These are phyloP conservation scores for Scenedesmus sp. DNA, from an alignment of 163 green algal genomes.

Conservation along the genomic window DNA sequence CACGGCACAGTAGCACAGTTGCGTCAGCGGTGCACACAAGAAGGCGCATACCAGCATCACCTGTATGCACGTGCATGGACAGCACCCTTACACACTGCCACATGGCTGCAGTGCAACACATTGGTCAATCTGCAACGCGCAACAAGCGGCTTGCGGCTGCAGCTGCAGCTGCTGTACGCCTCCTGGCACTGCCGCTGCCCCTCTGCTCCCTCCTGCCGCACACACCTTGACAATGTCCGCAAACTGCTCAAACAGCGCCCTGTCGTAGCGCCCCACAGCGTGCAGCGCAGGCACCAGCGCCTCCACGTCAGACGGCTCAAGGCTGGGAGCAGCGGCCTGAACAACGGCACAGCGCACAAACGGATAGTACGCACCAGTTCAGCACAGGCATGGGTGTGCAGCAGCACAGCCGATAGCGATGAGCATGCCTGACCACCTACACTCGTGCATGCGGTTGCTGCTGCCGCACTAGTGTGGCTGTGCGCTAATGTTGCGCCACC, in stretches of 20 bases:
- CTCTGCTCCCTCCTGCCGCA: background rate
- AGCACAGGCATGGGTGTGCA: background rate
- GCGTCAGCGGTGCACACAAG: background rate
- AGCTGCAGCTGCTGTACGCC: background rate
- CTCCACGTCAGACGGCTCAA: constrained; percentile 39
- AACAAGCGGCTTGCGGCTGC: background rate
- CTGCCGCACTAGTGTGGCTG: background rate
- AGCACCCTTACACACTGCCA: no score
- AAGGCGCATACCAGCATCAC: no score
- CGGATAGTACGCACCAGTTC: background rate
- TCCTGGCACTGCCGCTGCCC: background rate
- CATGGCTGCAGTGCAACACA: no score
- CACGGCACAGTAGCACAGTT: no score
- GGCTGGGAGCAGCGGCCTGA: background rate
- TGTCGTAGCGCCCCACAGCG: constrained; percentile 34
- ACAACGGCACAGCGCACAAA: background rate
- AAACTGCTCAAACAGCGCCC: constrained; percentile 36
- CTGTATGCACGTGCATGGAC: no score
- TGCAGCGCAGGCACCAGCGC: constrained; percentile 46
- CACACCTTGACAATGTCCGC: constrained; percentile 50
- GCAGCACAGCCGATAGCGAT: background rate
- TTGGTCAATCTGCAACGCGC: no score
- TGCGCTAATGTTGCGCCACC: no score
- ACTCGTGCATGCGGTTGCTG: background rate
- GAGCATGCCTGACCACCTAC: background rate